Percentiles rank a stretch among this genome's conserved stretches.
These are phyloP conservation scores for Apocynum venetum DNA, from an alignment of 257 asterid genomes.

Conservation along the genomic window DNA sequence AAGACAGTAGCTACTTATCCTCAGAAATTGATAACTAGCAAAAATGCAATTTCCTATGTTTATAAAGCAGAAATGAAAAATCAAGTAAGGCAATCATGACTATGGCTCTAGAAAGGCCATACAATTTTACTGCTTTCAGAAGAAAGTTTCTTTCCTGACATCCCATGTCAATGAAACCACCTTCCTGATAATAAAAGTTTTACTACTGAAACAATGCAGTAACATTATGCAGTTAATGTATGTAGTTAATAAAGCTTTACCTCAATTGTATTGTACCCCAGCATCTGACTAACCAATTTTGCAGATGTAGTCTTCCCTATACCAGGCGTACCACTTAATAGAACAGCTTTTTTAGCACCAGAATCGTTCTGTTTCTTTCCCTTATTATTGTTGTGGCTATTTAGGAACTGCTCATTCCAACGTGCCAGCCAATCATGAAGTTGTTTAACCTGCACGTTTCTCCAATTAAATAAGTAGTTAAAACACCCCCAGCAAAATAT, in stretches of 20 bases:
- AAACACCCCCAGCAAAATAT: constrained; percentile 6
- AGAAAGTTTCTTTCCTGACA: not conserved
- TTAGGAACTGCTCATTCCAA: constrained; percentile 78
- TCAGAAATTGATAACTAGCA: not conserved
- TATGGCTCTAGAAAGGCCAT: not conserved
- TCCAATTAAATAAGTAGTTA: constrained; percentile 7
- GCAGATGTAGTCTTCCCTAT: constrained; percentile 96
- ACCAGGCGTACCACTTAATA: constrained; percentile 95
- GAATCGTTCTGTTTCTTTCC: constrained; percentile 85
- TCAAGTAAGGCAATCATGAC: not conserved
- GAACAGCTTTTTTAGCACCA: constrained; percentile 83
- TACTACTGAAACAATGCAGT: not conserved
- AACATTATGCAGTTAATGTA: constrained; percentile 2
- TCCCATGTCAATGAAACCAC: not conserved
- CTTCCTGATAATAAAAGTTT: not conserved
- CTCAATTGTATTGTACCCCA: constrained; percentile 89
- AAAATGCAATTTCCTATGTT: not conserved
- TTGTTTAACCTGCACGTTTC: constrained; percentile 79
- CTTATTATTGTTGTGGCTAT: constrained; percentile 54
- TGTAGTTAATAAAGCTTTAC: constrained; percentile 31
- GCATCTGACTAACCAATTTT: constrained; percentile 87
- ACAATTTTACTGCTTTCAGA: not conserved
- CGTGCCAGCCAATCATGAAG: constrained; percentile 85
- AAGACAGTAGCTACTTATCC: not conserved
- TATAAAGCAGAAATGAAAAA: not conserved